A percentile compares a stretch with the other conserved stretches of the same genome.
Conservation (phyloP, 805 yeast species). For the Kuraishia capsulata region DNA sequence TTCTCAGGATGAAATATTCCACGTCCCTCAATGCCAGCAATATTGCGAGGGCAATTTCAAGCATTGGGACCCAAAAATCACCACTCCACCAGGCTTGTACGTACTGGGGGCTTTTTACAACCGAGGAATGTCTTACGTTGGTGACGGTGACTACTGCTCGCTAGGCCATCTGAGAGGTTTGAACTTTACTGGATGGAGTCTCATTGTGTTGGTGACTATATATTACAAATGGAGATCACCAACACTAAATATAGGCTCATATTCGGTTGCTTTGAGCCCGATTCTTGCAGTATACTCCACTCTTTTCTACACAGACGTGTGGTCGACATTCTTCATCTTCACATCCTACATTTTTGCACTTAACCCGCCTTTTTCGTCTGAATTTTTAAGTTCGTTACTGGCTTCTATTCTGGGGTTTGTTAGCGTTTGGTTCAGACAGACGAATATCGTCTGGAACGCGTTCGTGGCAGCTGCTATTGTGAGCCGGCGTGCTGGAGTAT, state of each 20-base stretch:
- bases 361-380: constrained; percentile 11
- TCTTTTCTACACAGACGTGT: constrained; percentile 85
- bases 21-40: constrained; percentile 65
- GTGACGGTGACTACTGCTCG: constrained; percentile 19
- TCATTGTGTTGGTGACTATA: constrained; percentile 24
- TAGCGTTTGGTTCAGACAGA: constrained; percentile 78
- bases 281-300: constrained; percentile 63
- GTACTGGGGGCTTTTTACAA: constrained; percentile 30
- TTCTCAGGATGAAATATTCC: constrained; percentile 81
- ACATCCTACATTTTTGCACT: constrained; percentile 41
- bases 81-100: constrained; percentile 95
- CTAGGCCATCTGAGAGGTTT: constrained; percentile 38
- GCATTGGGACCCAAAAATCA: constrained; percentile 83
- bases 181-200: constrained; percentile 59
- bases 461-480: constrained; percentile 47
- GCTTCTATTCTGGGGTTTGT: constrained; percentile 50
- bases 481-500: constrained; percentile 33
- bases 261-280: constrained; percentile 48
- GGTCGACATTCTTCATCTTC: constrained; percentile 72
- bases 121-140: constrained; percentile 28
- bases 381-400: constrained; percentile 14
- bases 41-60: constrained; percentile 54
- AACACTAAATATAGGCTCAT: too few species aligned
- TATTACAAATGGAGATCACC: constrained; percentile 10
- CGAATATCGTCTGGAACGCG: constrained; percentile 81